A percentile compares a stretch with the other conserved stretches of the same genome.
Evolutionary conservation across 148 eudicot species (phyloP).

Genomic region (Beta vulgaris): DNA sequence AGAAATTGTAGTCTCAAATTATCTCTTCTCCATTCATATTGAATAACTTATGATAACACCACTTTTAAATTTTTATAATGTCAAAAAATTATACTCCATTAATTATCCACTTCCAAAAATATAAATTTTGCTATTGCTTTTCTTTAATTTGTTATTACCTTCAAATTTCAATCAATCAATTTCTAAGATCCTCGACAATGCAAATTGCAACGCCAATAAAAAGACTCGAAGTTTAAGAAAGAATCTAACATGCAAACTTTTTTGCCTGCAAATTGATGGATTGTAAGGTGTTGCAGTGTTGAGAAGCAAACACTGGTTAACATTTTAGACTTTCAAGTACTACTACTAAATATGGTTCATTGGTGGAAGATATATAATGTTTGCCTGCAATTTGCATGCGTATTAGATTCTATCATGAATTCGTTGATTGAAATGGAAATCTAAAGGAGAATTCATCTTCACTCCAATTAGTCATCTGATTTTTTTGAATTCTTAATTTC

Average conservation of each 20-base stretch:
- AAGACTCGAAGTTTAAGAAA: too few relatives aligned
- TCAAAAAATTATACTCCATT: not conserved
- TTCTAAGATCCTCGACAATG: not conserved
- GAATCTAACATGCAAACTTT: slow-evolving; percentile 7
- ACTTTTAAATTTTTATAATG: not conserved
- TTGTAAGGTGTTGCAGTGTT: not conserved
- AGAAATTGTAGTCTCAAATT: not conserved
- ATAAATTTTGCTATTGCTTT: not conserved
- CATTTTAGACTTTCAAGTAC: too few relatives aligned
- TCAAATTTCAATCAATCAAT: slow-evolving; percentile 13
- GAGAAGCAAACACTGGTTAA: slow-evolving; percentile 7
- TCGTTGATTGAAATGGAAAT: not conserved
- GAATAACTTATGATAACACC: not conserved
- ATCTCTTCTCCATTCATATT: slow-evolving; percentile 2
- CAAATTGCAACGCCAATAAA: too few relatives aligned
- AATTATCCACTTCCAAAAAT: slow-evolving; percentile 3
- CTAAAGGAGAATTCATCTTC: not conserved
- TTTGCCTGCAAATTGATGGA: not conserved
- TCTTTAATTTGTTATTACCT: too few relatives aligned
- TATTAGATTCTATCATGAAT: slow-evolving; percentile 20
- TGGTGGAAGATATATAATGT: not conserved
- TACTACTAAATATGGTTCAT: too few relatives aligned
- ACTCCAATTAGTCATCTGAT: slow-evolving; percentile 14
- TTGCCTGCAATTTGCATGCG: slow-evolving; percentile 11
- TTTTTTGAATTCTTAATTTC: not conserved